Percentiles rank a stretch among this genome's conserved stretches.
Conservation (phyloP, 208 protist genomes). For the Herpetomonas samuelpessoai region DNA sequence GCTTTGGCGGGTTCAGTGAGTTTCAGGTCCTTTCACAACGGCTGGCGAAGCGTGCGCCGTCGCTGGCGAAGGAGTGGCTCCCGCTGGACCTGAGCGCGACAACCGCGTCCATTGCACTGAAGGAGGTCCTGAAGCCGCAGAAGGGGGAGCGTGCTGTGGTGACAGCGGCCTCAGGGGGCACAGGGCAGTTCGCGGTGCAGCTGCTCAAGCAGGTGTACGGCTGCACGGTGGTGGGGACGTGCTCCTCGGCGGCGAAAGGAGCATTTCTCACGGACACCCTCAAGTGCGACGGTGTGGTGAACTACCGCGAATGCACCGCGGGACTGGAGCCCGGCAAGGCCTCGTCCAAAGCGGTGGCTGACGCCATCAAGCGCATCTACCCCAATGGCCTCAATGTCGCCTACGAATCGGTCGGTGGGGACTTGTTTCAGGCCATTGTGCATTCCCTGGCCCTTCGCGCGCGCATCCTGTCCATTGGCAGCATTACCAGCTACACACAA, state of each 20-base stretch:
- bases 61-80: conserved; percentile 44
- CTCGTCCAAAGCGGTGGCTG: conserved; percentile 16
- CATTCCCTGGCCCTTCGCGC: conserved; percentile 61
- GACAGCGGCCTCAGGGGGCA: conserved; percentile 88
- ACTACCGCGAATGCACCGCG: conserved; percentile 42
- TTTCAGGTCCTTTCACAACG: conserved; percentile 62
- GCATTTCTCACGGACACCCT: conserved; percentile 59
- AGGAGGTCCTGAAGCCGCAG: conserved; percentile 61
- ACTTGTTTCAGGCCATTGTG: conserved; percentile 64
- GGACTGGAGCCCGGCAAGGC: not conserved
- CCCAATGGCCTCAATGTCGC: conserved; percentile 82
- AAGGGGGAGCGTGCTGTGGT: conserved; percentile 77
- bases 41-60: conserved; percentile 45
- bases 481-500: conserved; percentile 63
- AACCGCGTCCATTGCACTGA: conserved; percentile 86
- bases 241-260: conserved; percentile 71
- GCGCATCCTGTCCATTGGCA: conserved; percentile 80
- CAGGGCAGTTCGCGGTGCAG: conserved; percentile 89
- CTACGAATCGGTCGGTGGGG: conserved; percentile 91
- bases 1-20: conserved; percentile 78
- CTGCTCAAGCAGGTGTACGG: conserved; percentile 80
- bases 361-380: conserved; percentile 31
- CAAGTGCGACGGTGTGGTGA: conserved; percentile 76
- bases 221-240: conserved; percentile 85
- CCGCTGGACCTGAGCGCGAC: conserved; percentile 81